Conservation (phyloP, 2,329 filamentous ascomycete species). For the Xylaria sp. region DNA sequence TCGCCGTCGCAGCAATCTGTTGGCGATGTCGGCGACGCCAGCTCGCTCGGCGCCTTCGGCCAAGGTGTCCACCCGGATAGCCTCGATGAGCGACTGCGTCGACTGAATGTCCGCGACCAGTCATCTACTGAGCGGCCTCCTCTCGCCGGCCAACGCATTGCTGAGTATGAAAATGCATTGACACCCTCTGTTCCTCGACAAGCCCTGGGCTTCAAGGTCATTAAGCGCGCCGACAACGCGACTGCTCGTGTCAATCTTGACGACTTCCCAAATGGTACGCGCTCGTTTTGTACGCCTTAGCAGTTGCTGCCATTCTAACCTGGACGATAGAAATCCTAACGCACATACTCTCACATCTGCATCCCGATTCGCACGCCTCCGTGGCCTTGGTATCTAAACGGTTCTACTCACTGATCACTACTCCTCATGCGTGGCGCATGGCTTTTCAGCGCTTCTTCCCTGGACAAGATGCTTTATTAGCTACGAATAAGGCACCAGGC, state of each 20-base stretch:
- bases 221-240: conserved; percentile 58
- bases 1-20: conserved; percentile 52
- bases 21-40: conserved; percentile 40
- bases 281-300: conserved; percentile 15
- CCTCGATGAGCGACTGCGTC: conserved; percentile 63
- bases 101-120: conserved; percentile 60
- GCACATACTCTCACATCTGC: conserved; percentile 89
- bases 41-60: conserved; percentile 42
- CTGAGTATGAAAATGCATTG: conserved; percentile 71
- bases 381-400: conserved; percentile 88
- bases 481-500: conserved; percentile 51
- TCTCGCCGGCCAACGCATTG: conserved; percentile 64
- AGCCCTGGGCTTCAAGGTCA: conserved; percentile 65
- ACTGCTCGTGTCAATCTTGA: conserved; percentile 58
- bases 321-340: conserved; percentile 81
- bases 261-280: conserved; percentile 84
- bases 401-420: conserved; percentile 88
- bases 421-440: conserved; percentile 91
- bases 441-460: conserved; percentile 93
- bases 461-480: conserved; percentile 69
- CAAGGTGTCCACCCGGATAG: conserved; percentile 55
- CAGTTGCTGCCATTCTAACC: conserved; percentile 43
- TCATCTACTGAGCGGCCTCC: conserved; percentile 45
- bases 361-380: conserved; percentile 82
- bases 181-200: conserved; percentile 60